Conservation (phyloP, 2,329 filamentous ascomycete species). For the Botrytis porri region DNA sequence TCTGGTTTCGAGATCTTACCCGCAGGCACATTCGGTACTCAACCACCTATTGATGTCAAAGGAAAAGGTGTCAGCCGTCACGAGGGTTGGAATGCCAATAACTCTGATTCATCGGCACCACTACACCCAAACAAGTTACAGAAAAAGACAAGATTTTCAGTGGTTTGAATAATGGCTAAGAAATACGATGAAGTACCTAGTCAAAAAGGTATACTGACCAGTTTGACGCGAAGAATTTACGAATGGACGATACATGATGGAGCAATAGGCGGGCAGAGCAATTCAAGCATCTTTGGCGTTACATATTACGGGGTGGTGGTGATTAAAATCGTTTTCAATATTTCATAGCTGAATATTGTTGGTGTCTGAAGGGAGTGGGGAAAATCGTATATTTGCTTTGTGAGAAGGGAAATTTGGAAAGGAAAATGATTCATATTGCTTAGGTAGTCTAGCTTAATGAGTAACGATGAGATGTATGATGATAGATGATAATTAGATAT, state of each 20-base stretch:
- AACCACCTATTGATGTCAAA: constrained; percentile 21
- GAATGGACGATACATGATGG: neutral
- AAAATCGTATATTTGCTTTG: neutral
- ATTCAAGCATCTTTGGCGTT: constrained; percentile 6
- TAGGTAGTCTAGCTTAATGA: constrained; percentile 14
- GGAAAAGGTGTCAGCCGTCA: constrained; percentile 21
- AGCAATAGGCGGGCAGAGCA: neutral
- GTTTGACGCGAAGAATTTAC: neutral
- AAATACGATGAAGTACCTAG: neutral
- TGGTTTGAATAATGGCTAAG: neutral
- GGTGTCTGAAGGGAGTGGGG: neutral
- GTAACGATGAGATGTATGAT: constrained; percentile 8
- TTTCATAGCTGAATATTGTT: constrained; percentile 1
- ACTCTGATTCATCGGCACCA: constrained; percentile 22
- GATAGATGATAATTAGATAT: neutral
- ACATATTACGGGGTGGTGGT: neutral
- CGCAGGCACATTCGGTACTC: constrained; percentile 40
- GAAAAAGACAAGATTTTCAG: constrained; percentile 15
- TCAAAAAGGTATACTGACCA: neutral
- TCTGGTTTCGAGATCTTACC: constrained; percentile 43
- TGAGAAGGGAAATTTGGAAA: constrained; percentile 9
- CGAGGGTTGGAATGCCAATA: constrained; percentile 23
- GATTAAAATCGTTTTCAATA: constrained; percentile 8
- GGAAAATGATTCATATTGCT: constrained; percentile 10
- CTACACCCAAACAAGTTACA: constrained; percentile 15